A percentile compares a stretch with the other conserved stretches of the same genome.
phyloP scores from a whole-genome alignment of 805 yeast species.

The Yueomyces sinensis region DNA sequence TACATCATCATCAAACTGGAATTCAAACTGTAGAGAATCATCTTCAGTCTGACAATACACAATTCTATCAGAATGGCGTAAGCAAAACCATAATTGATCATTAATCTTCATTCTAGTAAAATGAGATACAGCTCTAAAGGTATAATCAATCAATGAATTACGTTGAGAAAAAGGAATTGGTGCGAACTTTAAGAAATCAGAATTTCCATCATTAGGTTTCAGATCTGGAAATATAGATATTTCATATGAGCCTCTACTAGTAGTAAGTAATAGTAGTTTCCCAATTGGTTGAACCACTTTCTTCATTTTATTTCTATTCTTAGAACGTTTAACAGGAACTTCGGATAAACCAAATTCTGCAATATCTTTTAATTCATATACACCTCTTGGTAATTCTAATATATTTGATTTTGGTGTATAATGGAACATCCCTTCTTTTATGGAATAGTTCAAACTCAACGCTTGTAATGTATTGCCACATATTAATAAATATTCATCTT shows the following conservation, averaged over 20 bases:
- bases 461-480: constrained; percentile 22
- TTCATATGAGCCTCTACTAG: too few relatives aligned
- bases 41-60: neutral
- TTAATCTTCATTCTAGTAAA: neutral
- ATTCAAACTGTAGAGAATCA: neutral
- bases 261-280: too few relatives aligned
- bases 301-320: too few relatives aligned
- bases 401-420: constrained; percentile 12
- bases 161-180: too few relatives aligned
- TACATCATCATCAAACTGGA: neutral
- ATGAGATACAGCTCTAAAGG: neutral
- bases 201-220: too few relatives aligned
- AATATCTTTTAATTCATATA: too few relatives aligned
- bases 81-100: neutral
- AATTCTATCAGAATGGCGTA: neutral
- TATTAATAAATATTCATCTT: constrained; percentile 18
- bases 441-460: constrained; percentile 22
- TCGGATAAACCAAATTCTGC: too few relatives aligned
- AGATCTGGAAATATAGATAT: too few relatives aligned
- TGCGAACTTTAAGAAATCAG: too few relatives aligned
- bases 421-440: constrained; percentile 23
- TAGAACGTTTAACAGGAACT: too few relatives aligned
- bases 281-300: too few relatives aligned
- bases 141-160: neutral
- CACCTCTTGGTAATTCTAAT: too few relatives aligned